Evolutionary conservation across 345 rosid genomes (phyloP), one percentile per base, ranked within the genome.

Genomic region (Populus davidiana): DNA sequence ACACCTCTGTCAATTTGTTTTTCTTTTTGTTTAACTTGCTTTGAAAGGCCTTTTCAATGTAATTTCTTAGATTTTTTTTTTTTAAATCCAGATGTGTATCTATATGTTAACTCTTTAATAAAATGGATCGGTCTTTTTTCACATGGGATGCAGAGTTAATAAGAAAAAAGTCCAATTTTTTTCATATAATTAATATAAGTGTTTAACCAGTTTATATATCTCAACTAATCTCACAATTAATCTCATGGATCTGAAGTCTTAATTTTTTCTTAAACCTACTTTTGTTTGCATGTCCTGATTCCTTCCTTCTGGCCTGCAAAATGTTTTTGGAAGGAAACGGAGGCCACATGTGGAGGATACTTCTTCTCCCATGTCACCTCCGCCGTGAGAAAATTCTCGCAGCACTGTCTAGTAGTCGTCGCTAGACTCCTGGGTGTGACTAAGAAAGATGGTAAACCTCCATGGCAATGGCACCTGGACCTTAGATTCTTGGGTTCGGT

Each of bases 21-120:
- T 38, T 39, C 27, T 27, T 72, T 18, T 67, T 29, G 18, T 38
- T 35, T 12, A 20, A 39, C 49, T 71, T 71, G 31, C 6, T 73
- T 50, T 27, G 5, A 1, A 39, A 7, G 62, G 31, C 49, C 47
- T 20, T 64, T 64, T 41, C 35, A 47, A 38, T 62, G 69, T 41
- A 75, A 65, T 75, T 75, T 79, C 41, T 64, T 78, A 71, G 75
- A 31, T 35, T 62, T 77, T 50, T 25, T 50, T 25, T 65, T 8
- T 5, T 6, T 49, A 36, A 18, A 59, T 66, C 41, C 16, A 54
- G 67, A 65, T 73, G 8, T 72, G 77, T 69, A 25, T 73, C 38
- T 54, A 41, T 67, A 23, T 70, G 70, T 78, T 36, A 66, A 65
- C 61, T 43, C 41, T 14, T 39, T 6, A 36, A 68, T 76, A 79